Base-by-base conservation (phyloP, 2,329 filamentous ascomycete species). In the Whalleya microplaca region DNA sequence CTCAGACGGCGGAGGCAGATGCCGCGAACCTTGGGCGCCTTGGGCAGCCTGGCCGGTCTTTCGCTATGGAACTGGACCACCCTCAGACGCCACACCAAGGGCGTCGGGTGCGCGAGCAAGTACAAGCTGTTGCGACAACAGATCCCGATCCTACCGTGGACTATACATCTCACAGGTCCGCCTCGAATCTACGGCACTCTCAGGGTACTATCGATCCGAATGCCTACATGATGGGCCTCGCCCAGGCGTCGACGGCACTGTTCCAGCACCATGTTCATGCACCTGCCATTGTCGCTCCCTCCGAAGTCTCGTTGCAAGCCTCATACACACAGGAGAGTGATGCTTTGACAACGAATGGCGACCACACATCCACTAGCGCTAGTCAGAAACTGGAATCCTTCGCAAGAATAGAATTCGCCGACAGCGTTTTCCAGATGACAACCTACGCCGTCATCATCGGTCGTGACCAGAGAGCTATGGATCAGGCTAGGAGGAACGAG, bases 381-480 rank as follows among this genome's bases (percentile, higher is more conserved):
- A 70, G 69, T 23, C 77, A 78, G 63, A 75, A 73, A 46, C 72
- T 85, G 14, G 80, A 84, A 66, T 84, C 82, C 2, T 85, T 84
- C 69, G 83, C 83, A 43, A 77, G 79, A 50, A 77, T 93, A 58
- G 84, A 87, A 66, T 92, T 93, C 69, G 81, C 83, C 63, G 90
- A 93, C 76, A 88, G 89, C 68, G 83, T 86, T 53, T 92, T 90
- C 71, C 89, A 90, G 73, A 89, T 93, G 85, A 91, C 86, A 49
- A 91, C 88, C 1, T 88, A 87, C 65, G 81, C 84, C 50, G 82
- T 92, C 64, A 83, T 90, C 54, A 84, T 93, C 23, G 89, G 89
- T 52, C 86, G 90, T 58, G 89, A 92, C 71, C 80, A 86, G 66
- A 75, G 79, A 50, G 85, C 85, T 9, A 73, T 85, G 62, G 74